These are phyloP conservation scores for Suhomyces sp. DNA, from an alignment of 805 yeast genomes.

Conservation along the genomic window DNA sequence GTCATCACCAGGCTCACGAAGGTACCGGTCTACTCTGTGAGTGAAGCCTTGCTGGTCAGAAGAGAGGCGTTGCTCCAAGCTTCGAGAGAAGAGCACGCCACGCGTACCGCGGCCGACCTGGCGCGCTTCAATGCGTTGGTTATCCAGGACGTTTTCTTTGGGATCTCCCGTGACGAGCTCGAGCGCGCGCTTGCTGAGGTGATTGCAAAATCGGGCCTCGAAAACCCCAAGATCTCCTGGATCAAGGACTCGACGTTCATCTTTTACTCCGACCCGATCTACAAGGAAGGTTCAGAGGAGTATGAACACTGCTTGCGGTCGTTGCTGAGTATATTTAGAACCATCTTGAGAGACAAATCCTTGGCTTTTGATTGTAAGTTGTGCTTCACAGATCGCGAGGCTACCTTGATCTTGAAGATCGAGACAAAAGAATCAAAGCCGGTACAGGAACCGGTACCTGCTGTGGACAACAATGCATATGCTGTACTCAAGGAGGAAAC, in stretches of 20 bases:
- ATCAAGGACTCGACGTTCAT: constrained; percentile 41
- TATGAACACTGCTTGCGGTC: constrained; percentile 43
- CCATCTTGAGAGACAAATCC: constrained; percentile 33
- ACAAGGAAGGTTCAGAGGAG: constrained; percentile 30
- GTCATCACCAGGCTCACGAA: constrained; percentile 29
- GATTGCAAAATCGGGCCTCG: constrained; percentile 20
- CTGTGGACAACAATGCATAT: not conserved
- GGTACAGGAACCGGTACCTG: not conserved
- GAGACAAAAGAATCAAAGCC: constrained; percentile 7
- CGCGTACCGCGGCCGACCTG: constrained; percentile 22
- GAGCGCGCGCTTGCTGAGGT: constrained; percentile 25
- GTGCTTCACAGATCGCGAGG: constrained; percentile 38
- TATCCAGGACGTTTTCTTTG: constrained; percentile 51
- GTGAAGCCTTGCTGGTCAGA: constrained; percentile 34
- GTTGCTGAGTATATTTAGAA: constrained; percentile 35
- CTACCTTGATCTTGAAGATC: constrained; percentile 15
- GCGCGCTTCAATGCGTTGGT: constrained; percentile 51
- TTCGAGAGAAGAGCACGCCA: constrained; percentile 16
- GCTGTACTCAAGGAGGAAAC: not conserved
- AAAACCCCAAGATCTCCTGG: constrained; percentile 37
- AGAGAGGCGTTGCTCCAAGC: constrained; percentile 20
- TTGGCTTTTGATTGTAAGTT: constrained; percentile 50
- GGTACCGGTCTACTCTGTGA: constrained; percentile 46
- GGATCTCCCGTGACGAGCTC: constrained; percentile 47
- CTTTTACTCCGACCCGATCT: constrained; percentile 34